Evolutionary conservation across 2,329 filamentous ascomycete species (phyloP).

Genomic region (Ceratocystis diversiconidia): DNA sequence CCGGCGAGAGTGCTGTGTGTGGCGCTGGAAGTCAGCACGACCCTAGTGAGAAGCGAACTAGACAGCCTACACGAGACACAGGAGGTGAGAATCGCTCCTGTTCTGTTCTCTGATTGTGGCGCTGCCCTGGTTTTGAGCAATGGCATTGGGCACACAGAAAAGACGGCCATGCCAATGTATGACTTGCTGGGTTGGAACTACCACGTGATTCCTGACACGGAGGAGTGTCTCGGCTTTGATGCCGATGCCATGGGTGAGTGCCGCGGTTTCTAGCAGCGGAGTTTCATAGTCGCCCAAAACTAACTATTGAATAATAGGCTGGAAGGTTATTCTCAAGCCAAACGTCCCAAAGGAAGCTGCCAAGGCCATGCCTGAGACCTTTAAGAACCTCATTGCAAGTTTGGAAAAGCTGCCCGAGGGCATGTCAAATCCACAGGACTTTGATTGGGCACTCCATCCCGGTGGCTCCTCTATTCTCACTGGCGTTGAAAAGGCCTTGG

Average conservation of each 20-base stretch:
- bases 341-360: constrained; percentile 44
- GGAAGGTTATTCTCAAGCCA: constrained; percentile 52
- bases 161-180: constrained; percentile 33
- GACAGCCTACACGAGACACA: constrained; percentile 45
- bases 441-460: constrained; percentile 62
- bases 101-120: constrained; percentile 58
- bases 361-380: constrained; percentile 38
- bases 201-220: constrained; percentile 45
- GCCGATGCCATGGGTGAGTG: constrained; percentile 43
- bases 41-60: constrained; percentile 49
- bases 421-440: constrained; percentile 38
- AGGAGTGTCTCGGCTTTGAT: constrained; percentile 50
- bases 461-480: constrained; percentile 53
- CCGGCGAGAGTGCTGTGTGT: constrained; percentile 51
- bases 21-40: constrained; percentile 48
- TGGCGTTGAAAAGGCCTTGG: constrained; percentile 44
- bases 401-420: constrained; percentile 30
- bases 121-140: constrained; percentile 52
- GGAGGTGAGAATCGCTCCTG: constrained; percentile 49
- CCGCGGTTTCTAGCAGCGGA: not conserved
- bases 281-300: no score
- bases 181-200: constrained; percentile 53
- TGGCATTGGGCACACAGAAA: constrained; percentile 35
- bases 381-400: constrained; percentile 34
- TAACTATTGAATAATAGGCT: constrained; percentile 28